Evolutionary conservation across 768 basidiomycete species (phyloP), one percentile per base, ranked within the genome.

Genomic region (Psilocybe azurescens): DNA sequence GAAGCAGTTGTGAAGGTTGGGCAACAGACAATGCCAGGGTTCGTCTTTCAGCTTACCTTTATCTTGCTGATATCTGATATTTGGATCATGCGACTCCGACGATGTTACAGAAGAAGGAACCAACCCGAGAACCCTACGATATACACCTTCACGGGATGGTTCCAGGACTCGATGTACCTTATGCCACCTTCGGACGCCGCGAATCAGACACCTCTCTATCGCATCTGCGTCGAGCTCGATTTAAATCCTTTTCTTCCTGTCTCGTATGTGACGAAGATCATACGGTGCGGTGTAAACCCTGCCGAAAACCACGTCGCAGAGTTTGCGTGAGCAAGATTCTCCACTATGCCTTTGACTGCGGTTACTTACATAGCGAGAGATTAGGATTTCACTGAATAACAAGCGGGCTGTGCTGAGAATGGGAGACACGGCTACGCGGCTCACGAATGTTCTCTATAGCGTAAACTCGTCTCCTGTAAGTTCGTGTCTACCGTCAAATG

Each of bases 211-310:
- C 78, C 81, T 1, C 54, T 79, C 14, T 82, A 81, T 58, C 75
- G 76, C n/a, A 77, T 84, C 36, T 71, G 77, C 5, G 78, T 79
- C 1, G 67, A 74, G 3, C 72, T 84, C 32, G 79, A 82, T 59
- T 72, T 83, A 16, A 79, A 80, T 59, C 83, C 82, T 2, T 80
- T 83, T 57, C 71, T 79, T 1, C 82, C 81, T 9, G 66, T 83
- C 2, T 80, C 79, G 1, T 81, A 80, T 59, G 67, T 78, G 13
- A 84, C 83, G 1, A 72, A 73, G 16, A 71, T 84, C 3, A 67
- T 70, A 39, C 67, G 77, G 6, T 68, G 70, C 8, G 69, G 65
- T 16, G 60, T 60, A 11, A 67, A 70, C 14, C 32, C 32, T 2
- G 67, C 73, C 41, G 73, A 71, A 5, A 67, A 70, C 8, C 63